Conservation (phyloP, 352 stramenopile genomes). For the Phytophthora parvispora region DNA sequence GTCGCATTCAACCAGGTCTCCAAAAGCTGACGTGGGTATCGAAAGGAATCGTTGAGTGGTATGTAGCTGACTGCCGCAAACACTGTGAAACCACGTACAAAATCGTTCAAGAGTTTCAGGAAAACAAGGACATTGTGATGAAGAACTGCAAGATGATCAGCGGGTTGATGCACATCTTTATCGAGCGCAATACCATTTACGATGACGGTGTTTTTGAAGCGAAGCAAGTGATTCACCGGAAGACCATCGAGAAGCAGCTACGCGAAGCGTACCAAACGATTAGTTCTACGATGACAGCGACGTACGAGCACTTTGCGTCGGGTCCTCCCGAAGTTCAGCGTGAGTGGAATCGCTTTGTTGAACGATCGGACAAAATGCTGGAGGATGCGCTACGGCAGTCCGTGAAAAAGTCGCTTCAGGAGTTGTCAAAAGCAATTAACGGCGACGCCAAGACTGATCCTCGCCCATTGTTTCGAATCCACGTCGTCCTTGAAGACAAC, state of each 20-base stretch:
- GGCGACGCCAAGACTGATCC: conserved; percentile 93
- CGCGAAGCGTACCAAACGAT: conserved; percentile 89
- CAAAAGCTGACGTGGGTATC: conserved; percentile 96
- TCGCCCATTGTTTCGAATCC: conserved; percentile 93
- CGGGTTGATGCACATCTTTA: conserved; percentile 91
- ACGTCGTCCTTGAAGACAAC: conserved; percentile 95
- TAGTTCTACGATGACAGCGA: conserved; percentile 91
- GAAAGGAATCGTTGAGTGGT: conserved; percentile 94
- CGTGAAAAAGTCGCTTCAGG: conserved; percentile 96
- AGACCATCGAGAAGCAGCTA: conserved; percentile 81
- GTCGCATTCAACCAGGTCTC: conserved; percentile 93
- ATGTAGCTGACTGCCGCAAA: conserved; percentile 92
- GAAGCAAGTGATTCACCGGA: conserved; percentile 93
- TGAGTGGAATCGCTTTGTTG: conserved; percentile 94
- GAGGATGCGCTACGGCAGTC: conserved; percentile 92
- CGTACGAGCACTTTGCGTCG: conserved; percentile 93
- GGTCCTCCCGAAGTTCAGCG: conserved; percentile 92
- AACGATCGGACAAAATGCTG: conserved; percentile 92
- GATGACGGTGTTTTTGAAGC: conserved; percentile 94
- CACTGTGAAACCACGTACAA: conserved; percentile 92
- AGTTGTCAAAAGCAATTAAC: conserved; percentile 96
- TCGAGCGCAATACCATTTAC: conserved; percentile 96
- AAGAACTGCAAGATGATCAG: conserved; percentile 93
- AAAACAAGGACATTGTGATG: conserved; percentile 90
- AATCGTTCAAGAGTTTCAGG: conserved; percentile 91